A percentile compares a stretch with the other conserved stretches of the same genome.
Conservation (phyloP, 495 filamentous ascomycete genomes). For the Ascodesmis nigricans region DNA sequence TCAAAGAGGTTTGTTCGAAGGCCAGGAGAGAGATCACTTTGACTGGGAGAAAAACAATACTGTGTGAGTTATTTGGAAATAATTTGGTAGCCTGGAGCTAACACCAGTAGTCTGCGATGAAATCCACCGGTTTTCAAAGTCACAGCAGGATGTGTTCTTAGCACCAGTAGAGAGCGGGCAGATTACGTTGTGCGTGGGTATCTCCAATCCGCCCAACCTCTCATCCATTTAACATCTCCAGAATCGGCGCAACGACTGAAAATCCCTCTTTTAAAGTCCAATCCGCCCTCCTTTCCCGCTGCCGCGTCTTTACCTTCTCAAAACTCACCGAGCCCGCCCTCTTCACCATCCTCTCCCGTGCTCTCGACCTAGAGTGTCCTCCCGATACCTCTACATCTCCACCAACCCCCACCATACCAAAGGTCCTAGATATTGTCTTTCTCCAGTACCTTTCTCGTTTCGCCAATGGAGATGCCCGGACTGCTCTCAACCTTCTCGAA, state of each 20-base stretch:
- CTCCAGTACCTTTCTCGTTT: slow-evolving; percentile 63
- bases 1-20: slow-evolving; percentile 79
- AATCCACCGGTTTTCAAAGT: slow-evolving; percentile 82
- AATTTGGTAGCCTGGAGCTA: too few relatives aligned
- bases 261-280: slow-evolving; percentile 93
- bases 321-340: slow-evolving; percentile 53
- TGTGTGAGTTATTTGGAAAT: too few relatives aligned
- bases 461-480: slow-evolving; percentile 77
- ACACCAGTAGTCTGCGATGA: slow-evolving; percentile 55
- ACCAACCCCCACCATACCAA: slow-evolving; percentile 23
- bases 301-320: slow-evolving; percentile 67
- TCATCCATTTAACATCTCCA: not conserved
- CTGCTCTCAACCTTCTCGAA: slow-evolving; percentile 79
- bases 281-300: slow-evolving; percentile 66
- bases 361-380: slow-evolving; percentile 39
- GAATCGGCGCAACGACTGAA: slow-evolving; percentile 84
- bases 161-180: slow-evolving; percentile 81
- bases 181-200: slow-evolving; percentile 39
- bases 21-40: slow-evolving; percentile 66
- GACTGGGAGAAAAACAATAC: slow-evolving; percentile 68
- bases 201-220: not conserved
- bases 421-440: slow-evolving; percentile 54
- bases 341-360: slow-evolving; percentile 46
- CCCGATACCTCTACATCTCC: slow-evolving; percentile 17
- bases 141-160: slow-evolving; percentile 87